Evolutionary conservation across 768 basidiomycete genomes (phyloP), one percentile per base, ranked within the genome.

Genomic region (Sporobolomyces pararoseus): DNA sequence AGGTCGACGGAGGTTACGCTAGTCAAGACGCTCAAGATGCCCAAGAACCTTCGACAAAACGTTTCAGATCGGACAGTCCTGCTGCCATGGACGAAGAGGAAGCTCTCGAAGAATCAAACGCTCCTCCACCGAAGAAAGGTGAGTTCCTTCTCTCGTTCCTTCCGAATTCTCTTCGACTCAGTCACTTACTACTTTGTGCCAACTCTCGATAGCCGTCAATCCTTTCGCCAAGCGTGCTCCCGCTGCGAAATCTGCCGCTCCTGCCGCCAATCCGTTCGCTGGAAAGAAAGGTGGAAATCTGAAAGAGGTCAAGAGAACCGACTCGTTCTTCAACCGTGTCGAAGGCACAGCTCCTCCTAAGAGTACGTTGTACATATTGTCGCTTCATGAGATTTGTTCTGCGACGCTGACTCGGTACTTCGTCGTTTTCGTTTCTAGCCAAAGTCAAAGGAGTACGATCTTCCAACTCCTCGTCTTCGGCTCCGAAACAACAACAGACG

Each of bases 151-250:
- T 2, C 12, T 39, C 19, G 17, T 42, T 2, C 25, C 17, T 32
- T 35, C 2, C n/a, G 42, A 14, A 29, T 0, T 7, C 16, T 23
- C 16, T n/a, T n/a, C n/a, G n/a, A n/a, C n/a, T n/a, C n/a, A n/a
- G n/a, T n/a, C n/a, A n/a, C n/a, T n/a, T n/a, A n/a, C n/a, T n/a
- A n/a, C n/a, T n/a, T n/a, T n/a, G n/a, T n/a, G n/a, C n/a, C n/a
- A n/a, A n/a, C n/a, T n/a, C n/a, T n/a, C n/a, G n/a, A n/a, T n/a
- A 77, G 75, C 73, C 1, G 39, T 65, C 54, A 77, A 77, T 66
- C 77, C 77, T 0, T 77, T 77, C 60, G 77, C 77, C 4, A 77
- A 76, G 55, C 53, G 63, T 1, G 37, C 66, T 2, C 32, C 66
- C 0, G 31, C 42, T 2, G 59, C 68, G 32, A 72, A 68, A n/a